Evolutionary conservation across 148 eudicot genomes (phyloP).

Genomic region (Rhododendron griersonianum): DNA sequence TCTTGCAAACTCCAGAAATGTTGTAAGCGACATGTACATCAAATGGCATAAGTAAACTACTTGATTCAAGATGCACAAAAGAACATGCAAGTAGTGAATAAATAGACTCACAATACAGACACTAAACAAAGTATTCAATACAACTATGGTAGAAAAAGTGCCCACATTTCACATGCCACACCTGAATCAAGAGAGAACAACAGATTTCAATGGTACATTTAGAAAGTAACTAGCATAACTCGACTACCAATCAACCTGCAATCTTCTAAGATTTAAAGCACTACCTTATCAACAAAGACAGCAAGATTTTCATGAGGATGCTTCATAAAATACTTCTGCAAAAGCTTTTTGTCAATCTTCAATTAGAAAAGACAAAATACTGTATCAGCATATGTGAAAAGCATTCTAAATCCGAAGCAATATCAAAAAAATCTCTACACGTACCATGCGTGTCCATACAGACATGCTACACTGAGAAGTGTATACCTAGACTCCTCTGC

Average conservation of each 20-base stretch:
- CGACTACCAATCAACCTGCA: not conserved
- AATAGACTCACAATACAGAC: not conserved
- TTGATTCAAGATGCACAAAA: not conserved
- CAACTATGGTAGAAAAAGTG: not conserved
- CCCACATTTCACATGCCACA: not conserved
- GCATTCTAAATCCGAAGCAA: not conserved
- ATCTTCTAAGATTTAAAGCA: not conserved
- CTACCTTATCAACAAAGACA: not conserved
- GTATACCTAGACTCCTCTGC: not conserved
- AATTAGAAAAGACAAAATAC: conserved; percentile 2
- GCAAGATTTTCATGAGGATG: not conserved
- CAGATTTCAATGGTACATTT: not conserved
- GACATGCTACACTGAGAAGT: not conserved
- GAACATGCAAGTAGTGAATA: not conserved
- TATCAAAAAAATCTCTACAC: not conserved
- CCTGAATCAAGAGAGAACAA: not conserved
- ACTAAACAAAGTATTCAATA: not conserved
- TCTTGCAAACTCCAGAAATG: not conserved
- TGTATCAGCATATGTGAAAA: not conserved
- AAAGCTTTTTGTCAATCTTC: conserved; percentile 75
- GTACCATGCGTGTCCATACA: not conserved
- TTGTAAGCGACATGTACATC: not conserved
- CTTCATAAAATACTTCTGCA: conserved; percentile 61
- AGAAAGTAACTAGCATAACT: not conserved
- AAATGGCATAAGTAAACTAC: not conserved